Base-by-base conservation (phyloP, 228 moss, liverwort and hornwort species). In the Sphagnum fallax region DNA sequence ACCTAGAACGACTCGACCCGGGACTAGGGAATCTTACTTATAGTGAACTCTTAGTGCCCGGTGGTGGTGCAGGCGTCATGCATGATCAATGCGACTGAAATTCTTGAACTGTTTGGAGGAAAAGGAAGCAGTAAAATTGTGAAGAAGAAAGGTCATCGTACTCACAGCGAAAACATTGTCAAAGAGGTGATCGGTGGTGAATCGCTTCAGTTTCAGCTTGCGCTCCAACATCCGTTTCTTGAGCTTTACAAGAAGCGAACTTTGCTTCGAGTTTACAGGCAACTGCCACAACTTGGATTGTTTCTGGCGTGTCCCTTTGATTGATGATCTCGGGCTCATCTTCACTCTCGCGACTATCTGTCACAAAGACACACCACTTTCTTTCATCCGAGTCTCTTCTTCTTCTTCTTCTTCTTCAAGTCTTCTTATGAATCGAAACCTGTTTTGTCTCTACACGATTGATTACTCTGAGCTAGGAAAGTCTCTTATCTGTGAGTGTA, bases 311-410 rank as follows among this genome's bases (percentile, higher is more conserved):
- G 79, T 79, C 6, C 75, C 76, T 52, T 73, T 72, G 52, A 81
- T 77, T 9, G 77, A 59, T 9, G 77, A 59, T 63, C 84, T 78
- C 18, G 91, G 91, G 49, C 83, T 76, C 53, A 93, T 75, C 18
- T 85, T 82, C 58, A 91, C 18, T 11, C 7, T 70, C 52, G 66
- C 65, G 58, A 88, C 64, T 60, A 96, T 96, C 96, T 96, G 79
- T 32, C 32, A 32, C 32, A 32, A 32, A 32, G 32, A 32, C 32
- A 32, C 32, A 32, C 32, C 32, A 32, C 32, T 32, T 32, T 32
- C 32, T 32, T 32, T 32, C 32, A 32, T 32, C 32, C 32, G 32
- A 32, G 3, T 2, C 32, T 32, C 32, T 32, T 32, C 32, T 32
- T 32, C 32, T 32, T 32, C 32, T 32, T 32, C 32, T 32, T 32